phyloP scores from a whole-genome alignment of 768 basidiomycete species.

The Phaeotremella fagi region DNA sequence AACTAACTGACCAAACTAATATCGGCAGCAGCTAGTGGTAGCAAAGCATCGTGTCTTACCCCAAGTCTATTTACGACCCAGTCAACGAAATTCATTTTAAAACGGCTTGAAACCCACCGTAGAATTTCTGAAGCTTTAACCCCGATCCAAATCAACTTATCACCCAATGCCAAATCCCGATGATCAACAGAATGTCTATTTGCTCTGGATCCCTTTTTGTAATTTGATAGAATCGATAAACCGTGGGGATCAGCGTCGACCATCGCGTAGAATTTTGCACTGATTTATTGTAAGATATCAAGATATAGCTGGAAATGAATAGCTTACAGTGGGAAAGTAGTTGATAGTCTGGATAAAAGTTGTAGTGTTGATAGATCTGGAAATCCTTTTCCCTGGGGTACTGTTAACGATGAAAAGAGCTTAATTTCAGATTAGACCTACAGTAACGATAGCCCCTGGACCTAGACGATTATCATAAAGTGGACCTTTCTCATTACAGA shows the following conservation, averaged over 20 bases:
- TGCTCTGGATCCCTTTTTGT: constrained; percentile 69
- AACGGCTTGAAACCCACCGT: constrained; percentile 51
- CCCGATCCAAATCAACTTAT: constrained; percentile 74
- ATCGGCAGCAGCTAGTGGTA: constrained; percentile 53
- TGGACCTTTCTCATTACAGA: constrained; percentile 61
- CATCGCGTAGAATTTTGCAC: constrained; percentile 69
- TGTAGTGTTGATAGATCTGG: constrained; percentile 89
- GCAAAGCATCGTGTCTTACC: constrained; percentile 58
- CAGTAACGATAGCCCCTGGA: constrained; percentile 72
- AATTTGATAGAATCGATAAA: constrained; percentile 83
- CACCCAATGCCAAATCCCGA: constrained; percentile 59
- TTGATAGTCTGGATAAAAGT: constrained; percentile 67
- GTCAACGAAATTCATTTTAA: neutral
- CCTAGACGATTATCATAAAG: constrained; percentile 57
- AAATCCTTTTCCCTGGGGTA: constrained; percentile 86
- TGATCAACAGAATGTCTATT: constrained; percentile 63
- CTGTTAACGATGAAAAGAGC: constrained; percentile 2
- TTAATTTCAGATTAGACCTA: constrained; percentile 38
- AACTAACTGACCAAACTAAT: constrained; percentile 23
- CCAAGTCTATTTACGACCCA: constrained; percentile 53
- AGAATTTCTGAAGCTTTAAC: constrained; percentile 65
- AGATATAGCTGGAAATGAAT: neutral
- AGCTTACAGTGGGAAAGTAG: constrained; percentile 60
- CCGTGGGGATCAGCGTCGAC: constrained; percentile 93
- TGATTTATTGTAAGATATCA: constrained; percentile 44